Evolutionary conservation across 73 alveolate species (phyloP).

Genomic region (Tetrahymena malaccensis): DNA sequence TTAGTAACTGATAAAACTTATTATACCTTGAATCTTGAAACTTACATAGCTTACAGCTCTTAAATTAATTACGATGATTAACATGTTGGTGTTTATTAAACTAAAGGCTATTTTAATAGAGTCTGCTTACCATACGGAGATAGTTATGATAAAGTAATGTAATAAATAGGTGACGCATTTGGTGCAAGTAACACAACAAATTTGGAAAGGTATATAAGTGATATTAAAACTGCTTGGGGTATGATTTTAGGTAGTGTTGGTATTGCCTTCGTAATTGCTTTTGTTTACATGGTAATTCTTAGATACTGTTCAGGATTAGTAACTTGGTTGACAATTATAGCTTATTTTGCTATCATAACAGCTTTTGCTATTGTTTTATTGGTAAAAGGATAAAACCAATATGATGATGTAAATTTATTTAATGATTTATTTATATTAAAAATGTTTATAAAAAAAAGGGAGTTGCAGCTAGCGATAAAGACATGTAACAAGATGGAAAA

Average conservation of each 20-base stretch:
- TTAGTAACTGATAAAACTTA: neutral
- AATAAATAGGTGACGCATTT: neutral
- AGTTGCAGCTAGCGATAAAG: neutral
- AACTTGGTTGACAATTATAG: conserved; percentile 16
- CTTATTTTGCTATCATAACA: conserved; percentile 3
- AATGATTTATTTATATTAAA: too few relatives aligned
- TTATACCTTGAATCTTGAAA: neutral
- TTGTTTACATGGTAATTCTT: conserved; percentile 18
- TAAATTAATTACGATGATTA: neutral
- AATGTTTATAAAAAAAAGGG: neutral
- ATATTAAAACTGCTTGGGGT: conserved; percentile 51
- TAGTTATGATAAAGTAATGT: neutral
- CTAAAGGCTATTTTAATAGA: neutral
- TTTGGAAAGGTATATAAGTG: conserved; percentile 44
- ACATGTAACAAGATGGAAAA: neutral
- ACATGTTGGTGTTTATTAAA: neutral
- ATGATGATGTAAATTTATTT: neutral
- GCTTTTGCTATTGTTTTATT: neutral
- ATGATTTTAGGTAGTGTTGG: conserved; percentile 38
- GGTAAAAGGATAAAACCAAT: neutral
- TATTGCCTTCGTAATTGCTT: conserved; percentile 11
- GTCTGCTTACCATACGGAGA: neutral
- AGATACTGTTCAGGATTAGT: conserved; percentile 25
- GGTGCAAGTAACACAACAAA: neutral
- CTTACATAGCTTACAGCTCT: neutral